Evolutionary conservation across 2,329 filamentous ascomycete genomes (phyloP).

Genomic region (Hymenoscyphus linearis): DNA sequence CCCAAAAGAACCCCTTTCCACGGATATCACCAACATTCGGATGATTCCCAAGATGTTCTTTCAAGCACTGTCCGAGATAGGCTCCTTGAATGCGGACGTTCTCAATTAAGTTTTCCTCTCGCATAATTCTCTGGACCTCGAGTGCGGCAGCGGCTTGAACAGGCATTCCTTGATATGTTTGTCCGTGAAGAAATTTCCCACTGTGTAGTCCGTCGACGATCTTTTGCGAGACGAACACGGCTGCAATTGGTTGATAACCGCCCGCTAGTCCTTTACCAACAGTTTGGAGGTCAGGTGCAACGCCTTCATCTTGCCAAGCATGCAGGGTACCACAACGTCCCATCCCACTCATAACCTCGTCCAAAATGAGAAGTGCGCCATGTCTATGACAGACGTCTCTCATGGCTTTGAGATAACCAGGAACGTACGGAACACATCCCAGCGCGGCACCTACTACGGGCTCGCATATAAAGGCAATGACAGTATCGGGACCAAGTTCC

Average conservation of each 20-base stretch:
- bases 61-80: slow-evolving; percentile 41
- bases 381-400: slow-evolving; percentile 63
- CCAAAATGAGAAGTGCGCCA: slow-evolving; percentile 69
- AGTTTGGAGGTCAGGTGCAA: slow-evolving; percentile 59
- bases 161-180: slow-evolving; percentile 57
- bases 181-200: slow-evolving; percentile 31
- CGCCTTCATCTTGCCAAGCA: slow-evolving; percentile 48
- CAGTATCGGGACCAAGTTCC: slow-evolving; percentile 53
- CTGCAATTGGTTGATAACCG: slow-evolving; percentile 58
- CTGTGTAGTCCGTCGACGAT: slow-evolving; percentile 41
- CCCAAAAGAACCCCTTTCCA: slow-evolving; percentile 54
- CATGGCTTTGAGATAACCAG: slow-evolving; percentile 66
- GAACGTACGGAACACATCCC: slow-evolving; percentile 61
- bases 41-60: slow-evolving; percentile 38
- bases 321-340: slow-evolving; percentile 49
- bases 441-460: slow-evolving; percentile 64
- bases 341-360: slow-evolving; percentile 64
- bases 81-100: slow-evolving; percentile 53
- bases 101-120: slow-evolving; percentile 49
- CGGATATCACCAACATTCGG: slow-evolving; percentile 55
- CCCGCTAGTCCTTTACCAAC: slow-evolving; percentile 62
- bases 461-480: slow-evolving; percentile 63
- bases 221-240: slow-evolving; percentile 48
- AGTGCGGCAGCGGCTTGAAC: slow-evolving; percentile 56
- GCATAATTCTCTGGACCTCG: slow-evolving; percentile 55